Conservation (phyloP, 495 filamentous ascomycete species). For the Penicillium bialowiezense region DNA sequence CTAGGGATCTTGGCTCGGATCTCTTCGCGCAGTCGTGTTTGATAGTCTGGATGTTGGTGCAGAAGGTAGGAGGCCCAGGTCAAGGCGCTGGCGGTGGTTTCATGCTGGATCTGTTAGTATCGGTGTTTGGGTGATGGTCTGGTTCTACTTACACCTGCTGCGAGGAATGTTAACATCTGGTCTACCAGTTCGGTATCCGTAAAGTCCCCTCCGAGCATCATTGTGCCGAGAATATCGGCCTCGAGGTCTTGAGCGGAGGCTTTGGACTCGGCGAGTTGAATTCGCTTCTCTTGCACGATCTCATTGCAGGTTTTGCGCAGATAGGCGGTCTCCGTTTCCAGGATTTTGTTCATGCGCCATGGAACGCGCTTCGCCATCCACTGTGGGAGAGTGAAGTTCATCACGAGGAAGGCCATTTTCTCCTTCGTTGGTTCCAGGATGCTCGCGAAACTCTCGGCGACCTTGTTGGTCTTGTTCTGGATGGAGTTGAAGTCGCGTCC, state of each 20-base stretch:
- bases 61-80: conserved; percentile 54
- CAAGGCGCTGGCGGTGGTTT: conserved; percentile 53
- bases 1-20: conserved; percentile 42
- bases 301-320: conserved; percentile 63
- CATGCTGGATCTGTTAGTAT: conserved; percentile 31
- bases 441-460: conserved; percentile 63
- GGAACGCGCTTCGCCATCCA: conserved; percentile 56
- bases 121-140: conserved; percentile 11
- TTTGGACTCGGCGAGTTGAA: conserved; percentile 51
- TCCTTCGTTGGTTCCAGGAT: conserved; percentile 51
- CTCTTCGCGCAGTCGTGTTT: conserved; percentile 46
- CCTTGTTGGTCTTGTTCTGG: conserved; percentile 56
- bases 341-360: conserved; percentile 61
- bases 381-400: conserved; percentile 46
- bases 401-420: conserved; percentile 44
- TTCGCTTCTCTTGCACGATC: conserved; percentile 63
- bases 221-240: conserved; percentile 65
- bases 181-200: conserved; percentile 50
- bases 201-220: conserved; percentile 53
- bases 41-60: conserved; percentile 42
- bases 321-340: conserved; percentile 51
- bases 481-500: conserved; percentile 77
- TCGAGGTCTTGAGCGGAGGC: conserved; percentile 54
- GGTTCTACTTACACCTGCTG: conserved; percentile 37
- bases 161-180: conserved; percentile 55